Conservation (phyloP, 495 filamentous ascomycete species). For the Penicillium fimorum region DNA sequence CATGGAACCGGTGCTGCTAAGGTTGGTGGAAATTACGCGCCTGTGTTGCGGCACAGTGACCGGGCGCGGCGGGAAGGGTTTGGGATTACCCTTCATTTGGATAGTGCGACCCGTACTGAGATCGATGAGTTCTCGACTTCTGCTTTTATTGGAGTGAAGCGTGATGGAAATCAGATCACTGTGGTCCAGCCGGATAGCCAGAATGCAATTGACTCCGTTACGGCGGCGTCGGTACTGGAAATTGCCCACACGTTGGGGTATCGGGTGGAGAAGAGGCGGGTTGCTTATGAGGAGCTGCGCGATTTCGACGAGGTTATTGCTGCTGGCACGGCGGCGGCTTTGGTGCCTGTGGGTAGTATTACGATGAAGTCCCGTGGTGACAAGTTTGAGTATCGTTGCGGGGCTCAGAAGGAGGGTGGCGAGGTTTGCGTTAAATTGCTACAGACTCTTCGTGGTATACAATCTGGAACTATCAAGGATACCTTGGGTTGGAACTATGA, state of each 20-base stretch:
- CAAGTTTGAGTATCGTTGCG: slow-evolving; percentile 63
- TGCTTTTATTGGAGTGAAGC: slow-evolving; percentile 75
- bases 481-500: slow-evolving; percentile 65
- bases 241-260: slow-evolving; percentile 67
- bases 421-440: slow-evolving; percentile 67
- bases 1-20: slow-evolving; percentile 54
- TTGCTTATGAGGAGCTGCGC: slow-evolving; percentile 68
- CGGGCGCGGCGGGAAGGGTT: slow-evolving; percentile 68
- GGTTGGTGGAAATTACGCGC: slow-evolving; percentile 62
- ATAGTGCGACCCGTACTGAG: slow-evolving; percentile 72
- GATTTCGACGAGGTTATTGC: slow-evolving; percentile 84
- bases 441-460: slow-evolving; percentile 77
- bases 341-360: slow-evolving; percentile 89
- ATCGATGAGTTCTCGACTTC: slow-evolving; percentile 90
- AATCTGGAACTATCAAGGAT: slow-evolving; percentile 74
- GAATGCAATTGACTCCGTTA: slow-evolving; percentile 81
- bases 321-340: slow-evolving; percentile 85
- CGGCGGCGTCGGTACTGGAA: slow-evolving; percentile 65
- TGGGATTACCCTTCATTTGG: slow-evolving; percentile 84
- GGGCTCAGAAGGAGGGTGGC: slow-evolving; percentile 67
- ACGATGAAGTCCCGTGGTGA: slow-evolving; percentile 65
- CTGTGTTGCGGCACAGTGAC: slow-evolving; percentile 76
- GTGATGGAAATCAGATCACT: slow-evolving; percentile 54
- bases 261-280: slow-evolving; percentile 58
- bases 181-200: slow-evolving; percentile 77